A percentile compares a stretch with the other conserved stretches of the same genome.
Conservation (phyloP, 2,329 filamentous ascomycete genomes). For the Fusarium palustre region DNA sequence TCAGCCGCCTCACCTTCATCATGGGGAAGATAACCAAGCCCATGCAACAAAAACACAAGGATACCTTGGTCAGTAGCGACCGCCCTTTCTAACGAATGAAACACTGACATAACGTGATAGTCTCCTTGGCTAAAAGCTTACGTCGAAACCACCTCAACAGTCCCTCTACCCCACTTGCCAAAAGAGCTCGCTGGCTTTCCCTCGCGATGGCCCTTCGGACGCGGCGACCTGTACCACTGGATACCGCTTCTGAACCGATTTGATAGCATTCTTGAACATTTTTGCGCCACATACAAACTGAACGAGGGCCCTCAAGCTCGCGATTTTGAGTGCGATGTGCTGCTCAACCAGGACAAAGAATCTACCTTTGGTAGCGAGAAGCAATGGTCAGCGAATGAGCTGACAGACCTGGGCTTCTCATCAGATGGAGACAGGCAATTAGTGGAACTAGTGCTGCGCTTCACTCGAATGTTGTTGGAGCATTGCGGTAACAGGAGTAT, state of each 20-base stretch:
- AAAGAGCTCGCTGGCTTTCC: constrained; percentile 83
- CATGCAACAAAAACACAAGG: constrained; percentile 74
- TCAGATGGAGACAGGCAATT: constrained; percentile 83
- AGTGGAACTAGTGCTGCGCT: constrained; percentile 82
- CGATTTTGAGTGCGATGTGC: constrained; percentile 76
- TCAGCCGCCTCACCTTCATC: constrained; percentile 67
- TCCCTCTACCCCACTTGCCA: constrained; percentile 81
- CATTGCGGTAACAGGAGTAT: constrained; percentile 97
- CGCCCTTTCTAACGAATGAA: constrained; percentile 5
- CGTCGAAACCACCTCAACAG: constrained; percentile 75
- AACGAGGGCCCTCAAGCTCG: constrained; percentile 82
- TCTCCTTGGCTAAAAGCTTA: constrained; percentile 89
- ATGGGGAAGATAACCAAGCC: constrained; percentile 78
- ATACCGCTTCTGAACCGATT: constrained; percentile 94
- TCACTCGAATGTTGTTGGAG: constrained; percentile 88
- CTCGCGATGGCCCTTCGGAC: constrained; percentile 91
- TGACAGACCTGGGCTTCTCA: constrained; percentile 72
- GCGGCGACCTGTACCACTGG: constrained; percentile 98
- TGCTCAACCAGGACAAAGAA: constrained; percentile 68
- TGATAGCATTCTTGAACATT: constrained; percentile 85
- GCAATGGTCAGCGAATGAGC: constrained; percentile 58
- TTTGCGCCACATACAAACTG: constrained; percentile 83
- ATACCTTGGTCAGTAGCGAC: constrained; percentile 68
- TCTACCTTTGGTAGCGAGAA: constrained; percentile 63
- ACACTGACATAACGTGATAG: constrained; percentile 60